Evolutionary conservation across 352 stramenopile species (phyloP), one percentile per base, ranked within the genome.

Genomic region (Pythium aristosporum): DNA sequence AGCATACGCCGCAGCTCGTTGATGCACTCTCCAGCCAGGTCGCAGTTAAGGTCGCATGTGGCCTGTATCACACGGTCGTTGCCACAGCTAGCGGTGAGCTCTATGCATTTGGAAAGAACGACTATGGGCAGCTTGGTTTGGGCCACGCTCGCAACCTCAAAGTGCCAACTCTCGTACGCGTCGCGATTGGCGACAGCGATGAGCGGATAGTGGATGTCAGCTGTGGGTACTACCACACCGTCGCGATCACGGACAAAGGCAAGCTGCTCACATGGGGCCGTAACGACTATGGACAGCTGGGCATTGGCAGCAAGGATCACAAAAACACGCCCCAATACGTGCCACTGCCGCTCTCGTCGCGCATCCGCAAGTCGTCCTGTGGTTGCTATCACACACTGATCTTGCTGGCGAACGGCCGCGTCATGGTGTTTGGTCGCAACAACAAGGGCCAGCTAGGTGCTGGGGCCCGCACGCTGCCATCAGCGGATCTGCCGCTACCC

Each of bases 361-460:
- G 87, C 32, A 89, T 94, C 30, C 80, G 75, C n/a, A 77, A 71
- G 32, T 80, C 84, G 2, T 93, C 87, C 1, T 96, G 85, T 39
- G 87, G 87, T 3, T 96, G 87, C 62, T 96, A 96, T 49, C 87
- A 96, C 63, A 87, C 83, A 16, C 63, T 96, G 2, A 80, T 96
- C 58, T 28, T 96, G 30, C 73, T 93, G 13, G 77, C 75, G 2
- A 94, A 92, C 44, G 85, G 85, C 5, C 75, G 84, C 1, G 83
- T 93, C 13, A 94, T 96, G 85, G 85, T 92, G 0, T 96, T 96
- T 72, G 85, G 87, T 6, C 79, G 87, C 43, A 96, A 96, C 68
- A 96, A 96, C 64, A 96, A 96, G 51, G 85, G 87, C 0, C 87
- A 96, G 32, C 82, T 94, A 18, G 85, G 87, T 1, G 79, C 83